Evolutionary conservation across 768 basidiomycete genomes (phyloP).

Genomic region (Russula foetens): DNA sequence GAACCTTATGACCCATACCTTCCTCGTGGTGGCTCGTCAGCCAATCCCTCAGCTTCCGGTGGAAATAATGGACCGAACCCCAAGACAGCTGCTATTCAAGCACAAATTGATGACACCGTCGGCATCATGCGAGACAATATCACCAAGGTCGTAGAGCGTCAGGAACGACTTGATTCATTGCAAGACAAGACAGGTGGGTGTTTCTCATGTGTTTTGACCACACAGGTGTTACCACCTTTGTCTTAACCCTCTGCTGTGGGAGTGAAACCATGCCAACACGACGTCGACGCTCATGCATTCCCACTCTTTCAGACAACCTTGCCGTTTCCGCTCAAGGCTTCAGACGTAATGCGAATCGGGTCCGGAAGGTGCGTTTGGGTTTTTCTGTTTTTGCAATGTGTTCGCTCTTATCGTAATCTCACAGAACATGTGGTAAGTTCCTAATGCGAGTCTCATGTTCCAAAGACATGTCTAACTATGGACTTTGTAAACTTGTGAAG

Average conservation of each 20-base stretch:
- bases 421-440: conserved; percentile 85
- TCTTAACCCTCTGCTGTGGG: not conserved
- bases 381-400: not conserved
- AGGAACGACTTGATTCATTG: conserved; percentile 86
- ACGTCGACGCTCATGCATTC: not conserved
- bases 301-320: conserved; percentile 62
- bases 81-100: conserved; percentile 92
- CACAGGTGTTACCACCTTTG: not conserved
- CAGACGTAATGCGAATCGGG: conserved; percentile 92
- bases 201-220: not conserved
- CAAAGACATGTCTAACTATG: not conserved
- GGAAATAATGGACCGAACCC: conserved; percentile 42
- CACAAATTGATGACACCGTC: conserved; percentile 96
- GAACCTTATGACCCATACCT: conserved; percentile 99
- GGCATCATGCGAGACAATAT: conserved; percentile 99
- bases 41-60: conserved; percentile 40
- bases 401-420: conserved; percentile 7
- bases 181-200: conserved; percentile 96
- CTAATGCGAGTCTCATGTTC: not conserved
- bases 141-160: conserved; percentile 89
- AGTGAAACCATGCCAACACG: not conserved
- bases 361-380: conserved; percentile 72
- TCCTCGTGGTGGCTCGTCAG: conserved; percentile 69
- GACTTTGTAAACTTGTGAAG: conserved; percentile 29
- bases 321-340: conserved; percentile 99